phyloP scores from a whole-genome alignment of 176 grass and related monocot species.

The Dendrocalamus sinicus region DNA sequence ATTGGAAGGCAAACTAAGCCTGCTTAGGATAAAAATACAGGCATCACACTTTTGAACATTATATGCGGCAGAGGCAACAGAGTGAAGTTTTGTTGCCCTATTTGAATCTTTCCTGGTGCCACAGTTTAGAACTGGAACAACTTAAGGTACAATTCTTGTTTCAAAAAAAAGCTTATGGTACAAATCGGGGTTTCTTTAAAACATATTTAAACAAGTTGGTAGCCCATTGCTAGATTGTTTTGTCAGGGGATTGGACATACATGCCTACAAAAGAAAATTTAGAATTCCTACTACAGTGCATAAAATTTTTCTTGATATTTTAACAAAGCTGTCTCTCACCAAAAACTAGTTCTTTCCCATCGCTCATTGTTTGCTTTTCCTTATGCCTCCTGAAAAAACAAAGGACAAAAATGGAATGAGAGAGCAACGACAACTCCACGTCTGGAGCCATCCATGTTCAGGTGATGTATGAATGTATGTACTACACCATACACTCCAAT shows the following conservation, averaged over 20 bases:
- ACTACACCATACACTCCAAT: conserved; percentile 30
- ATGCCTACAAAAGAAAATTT: conserved; percentile 23
- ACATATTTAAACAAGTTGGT: conserved; percentile 25
- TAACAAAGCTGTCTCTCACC: conserved; percentile 35
- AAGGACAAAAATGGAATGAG: not conserved
- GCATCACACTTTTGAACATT: conserved; percentile 32
- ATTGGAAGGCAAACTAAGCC: conserved; percentile 49
- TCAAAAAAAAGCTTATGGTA: not conserved
- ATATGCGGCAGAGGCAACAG: conserved; percentile 37
- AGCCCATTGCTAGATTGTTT: conserved; percentile 29
- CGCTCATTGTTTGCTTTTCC: conserved; percentile 36
- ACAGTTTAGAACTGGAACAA: conserved; percentile 22
- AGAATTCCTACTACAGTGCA: not conserved
- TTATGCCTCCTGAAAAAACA: not conserved
- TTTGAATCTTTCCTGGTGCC: conserved; percentile 28
- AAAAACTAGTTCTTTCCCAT: conserved; percentile 42
- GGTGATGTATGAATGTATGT: conserved; percentile 52
- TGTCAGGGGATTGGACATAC: conserved; percentile 34
- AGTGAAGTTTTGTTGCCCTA: conserved; percentile 47
- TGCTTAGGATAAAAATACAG: conserved; percentile 43
- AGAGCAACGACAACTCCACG: conserved; percentile 42
- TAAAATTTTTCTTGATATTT: conserved; percentile 32
- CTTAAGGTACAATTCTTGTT: not conserved
- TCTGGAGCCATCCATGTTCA: conserved; percentile 30
- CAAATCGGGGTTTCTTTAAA: not conserved